Evolutionary conservation across 73 alveolate species (phyloP).

Genomic region (Paraurostyla sp.): DNA sequence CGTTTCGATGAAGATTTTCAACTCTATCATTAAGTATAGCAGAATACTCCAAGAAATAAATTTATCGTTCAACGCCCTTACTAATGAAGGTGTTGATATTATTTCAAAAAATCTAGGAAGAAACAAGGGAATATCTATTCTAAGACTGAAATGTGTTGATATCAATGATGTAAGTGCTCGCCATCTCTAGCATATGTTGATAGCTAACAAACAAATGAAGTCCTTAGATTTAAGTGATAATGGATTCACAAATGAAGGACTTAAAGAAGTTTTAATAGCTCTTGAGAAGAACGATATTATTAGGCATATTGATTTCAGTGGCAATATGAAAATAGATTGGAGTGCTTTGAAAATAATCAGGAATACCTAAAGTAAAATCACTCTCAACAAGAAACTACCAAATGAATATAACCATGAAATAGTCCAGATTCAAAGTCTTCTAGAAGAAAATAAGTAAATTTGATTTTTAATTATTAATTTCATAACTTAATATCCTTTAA

Average conservation of each 20-base stretch:
- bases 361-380: constrained; percentile 18
- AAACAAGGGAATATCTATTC: neutral
- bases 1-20: constrained; percentile 49
- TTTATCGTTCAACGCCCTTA: constrained; percentile 1
- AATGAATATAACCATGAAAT: neutral
- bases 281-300: constrained; percentile 18
- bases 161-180: constrained; percentile 22
- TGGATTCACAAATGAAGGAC: constrained; percentile 2
- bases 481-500: no score
- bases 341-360: constrained; percentile 28
- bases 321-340: constrained; percentile 41
- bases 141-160: neutral
- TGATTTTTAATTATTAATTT: no score
- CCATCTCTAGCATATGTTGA: neutral
- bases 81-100: constrained; percentile 33
- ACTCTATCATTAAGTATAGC: constrained; percentile 38
- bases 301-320: constrained; percentile 13
- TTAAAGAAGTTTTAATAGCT: constrained; percentile 3
- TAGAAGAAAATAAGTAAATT: no score
- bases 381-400: neutral
- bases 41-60: constrained; percentile 19
- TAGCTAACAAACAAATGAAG: neutral
- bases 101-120: constrained; percentile 37
- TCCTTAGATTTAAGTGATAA: constrained; percentile 29
- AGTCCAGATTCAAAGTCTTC: neutral